Conservation (phyloP, 2,329 filamentous ascomycete genomes). For the Pseudohalonectria lignicola region DNA sequence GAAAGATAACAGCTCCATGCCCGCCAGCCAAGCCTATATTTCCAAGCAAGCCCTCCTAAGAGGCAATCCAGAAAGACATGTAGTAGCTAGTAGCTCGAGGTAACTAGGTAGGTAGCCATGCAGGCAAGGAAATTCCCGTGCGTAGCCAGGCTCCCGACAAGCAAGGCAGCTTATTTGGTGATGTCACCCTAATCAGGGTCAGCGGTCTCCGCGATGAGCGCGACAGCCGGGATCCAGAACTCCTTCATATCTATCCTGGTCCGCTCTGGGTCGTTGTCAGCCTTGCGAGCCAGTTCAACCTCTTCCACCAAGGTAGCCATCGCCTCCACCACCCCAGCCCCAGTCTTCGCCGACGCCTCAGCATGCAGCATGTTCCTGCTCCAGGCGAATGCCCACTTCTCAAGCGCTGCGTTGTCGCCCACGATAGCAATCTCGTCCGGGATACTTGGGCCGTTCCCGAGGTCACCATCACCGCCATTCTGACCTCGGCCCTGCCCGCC, state of each 20-base stretch:
- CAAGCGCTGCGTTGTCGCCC: background rate
- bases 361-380: background rate
- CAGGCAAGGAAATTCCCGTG: too few relatives aligned
- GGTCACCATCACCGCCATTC: too few relatives aligned
- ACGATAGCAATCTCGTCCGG: background rate
- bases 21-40: too few relatives aligned
- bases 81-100: too few relatives aligned
- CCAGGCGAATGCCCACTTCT: background rate
- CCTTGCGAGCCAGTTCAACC: background rate
- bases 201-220: background rate
- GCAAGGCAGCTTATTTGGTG: too few relatives aligned
- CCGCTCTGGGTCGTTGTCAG: background rate
- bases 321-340: background rate
- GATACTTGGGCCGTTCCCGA: background rate
- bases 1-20: too few relatives aligned
- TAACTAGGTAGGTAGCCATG: too few relatives aligned
- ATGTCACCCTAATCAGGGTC: too few relatives aligned
- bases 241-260: background rate
- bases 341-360: constrained; percentile 1
- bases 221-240: constrained; percentile 2
- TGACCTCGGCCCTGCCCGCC: too few relatives aligned
- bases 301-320: background rate
- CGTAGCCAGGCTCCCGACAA: too few relatives aligned
- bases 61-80: too few relatives aligned
- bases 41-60: too few relatives aligned